Evolutionary conservation across 371 early-diverging fungal species (phyloP), one percentile per base, ranked within the genome.

Genomic region (Circinella minor): DNA sequence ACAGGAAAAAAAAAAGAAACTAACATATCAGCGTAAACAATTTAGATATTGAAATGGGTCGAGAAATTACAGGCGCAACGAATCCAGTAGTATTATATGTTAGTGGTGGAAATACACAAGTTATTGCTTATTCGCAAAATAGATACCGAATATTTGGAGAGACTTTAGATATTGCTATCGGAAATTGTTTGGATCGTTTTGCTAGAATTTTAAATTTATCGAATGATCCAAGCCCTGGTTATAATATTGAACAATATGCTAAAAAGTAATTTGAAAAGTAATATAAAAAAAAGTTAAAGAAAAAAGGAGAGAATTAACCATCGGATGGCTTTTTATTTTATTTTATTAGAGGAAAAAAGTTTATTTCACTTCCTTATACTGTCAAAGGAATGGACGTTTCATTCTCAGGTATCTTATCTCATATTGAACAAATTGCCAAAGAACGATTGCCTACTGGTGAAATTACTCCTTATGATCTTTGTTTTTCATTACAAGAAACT

Each of bases 371-470:
- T 37, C 99, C 99, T 2, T 99, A 99, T 78, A 86, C 93, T 0
- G 99, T 99, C 73, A 99, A 99, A 77, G 99, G 99, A 38, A 99
- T 99, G 99, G 99, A 99, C 75, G 96, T 99, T n/a, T 98, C 98
- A 14, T 99, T 99, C 77, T 94, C 95, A 4, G 99, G 99, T 6
- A 96, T 99, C 46, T 81, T 99, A 54, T 92, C 98, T 1, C 86
- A 88, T 67, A 93, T 99, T 61, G 98, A 98, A 74, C 76, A 79
- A n/a, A 71, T 93, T 9, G 95, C 94, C 1, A 86, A 89, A 64
- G 88, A 85, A 36, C 77, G 91, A n/a, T 72, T 88, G 7, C 82
- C 83, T 15, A 85, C 78, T 36, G 88, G 88, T 59, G 84, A 88
- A 62, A 81, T 90, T 20, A 88, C 93, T 5, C 87, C 90, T 36